Evolutionary conservation across 768 basidiomycete species (phyloP), one percentile per base, ranked within the genome.

Genomic region (Leccinum arenicola): DNA sequence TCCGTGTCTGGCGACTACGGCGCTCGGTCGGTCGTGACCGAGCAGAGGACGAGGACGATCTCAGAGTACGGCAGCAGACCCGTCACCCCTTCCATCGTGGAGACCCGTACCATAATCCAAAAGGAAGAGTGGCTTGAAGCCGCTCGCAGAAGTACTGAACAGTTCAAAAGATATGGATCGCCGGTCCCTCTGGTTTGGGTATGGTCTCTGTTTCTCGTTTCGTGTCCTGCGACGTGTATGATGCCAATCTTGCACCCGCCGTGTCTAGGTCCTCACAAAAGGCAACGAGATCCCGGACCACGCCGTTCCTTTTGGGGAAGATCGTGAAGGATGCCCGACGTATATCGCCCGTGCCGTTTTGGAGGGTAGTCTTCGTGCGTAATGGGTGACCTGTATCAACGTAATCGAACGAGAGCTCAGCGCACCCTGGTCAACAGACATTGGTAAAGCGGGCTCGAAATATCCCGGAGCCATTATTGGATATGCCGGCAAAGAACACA

Each of bases 401-500:
- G 17, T 43, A n/a, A 19, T 43, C n/a, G n/a, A 1, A 43, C 4
- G n/a, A 43, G n/a, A 43, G 10, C n/a, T 43, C 40, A 43, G 19
- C n/a, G 4, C n/a, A 19, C 10, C n/a, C 40, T 5, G 40, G 5
- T 43, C n/a, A n/a, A 43, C 40, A 76, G 76, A 76, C 25, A 61
- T 77, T 11, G 75, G 75, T 7, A 76, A 72, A 61, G 73, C 74
- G 52, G 65, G 70, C 6, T 54, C 64, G 23, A 71, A 76, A 29
- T 67, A 64, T n/a, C 3, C 65, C 19, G 75, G 75, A 17, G 75
- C 73, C 0, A 56, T 66, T 3, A 69, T 77, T 19, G 65, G 68
- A 23, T 76, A 62, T 54, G 70, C 70, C n/a, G 76, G 76, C 6
- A 75, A 65, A 52, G 75, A 76, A 50, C 68, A 66, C 55, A 63